Evolutionary conservation across 2,329 filamentous ascomycete genomes (phyloP).

Genomic region (Dothideomycetes sp.): DNA sequence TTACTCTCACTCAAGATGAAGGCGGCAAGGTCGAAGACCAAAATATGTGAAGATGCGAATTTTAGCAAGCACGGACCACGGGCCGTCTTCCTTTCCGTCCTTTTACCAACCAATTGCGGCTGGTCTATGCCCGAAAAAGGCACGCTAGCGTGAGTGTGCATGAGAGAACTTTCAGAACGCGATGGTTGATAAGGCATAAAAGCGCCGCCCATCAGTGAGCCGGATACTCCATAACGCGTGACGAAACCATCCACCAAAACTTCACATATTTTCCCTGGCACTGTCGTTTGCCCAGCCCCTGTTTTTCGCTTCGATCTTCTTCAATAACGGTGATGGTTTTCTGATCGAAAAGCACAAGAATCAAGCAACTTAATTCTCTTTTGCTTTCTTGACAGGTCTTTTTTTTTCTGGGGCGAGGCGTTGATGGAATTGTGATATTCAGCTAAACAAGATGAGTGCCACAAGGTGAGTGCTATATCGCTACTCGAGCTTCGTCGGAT

Average conservation of each 20-base stretch:
- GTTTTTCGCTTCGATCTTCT: not conserved
- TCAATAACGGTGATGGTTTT: slow-evolving; percentile 5
- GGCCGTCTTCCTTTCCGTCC: not conserved
- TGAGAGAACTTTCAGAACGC: no score
- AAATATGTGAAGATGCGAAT: no score
- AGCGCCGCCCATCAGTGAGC: slow-evolving; percentile 10
- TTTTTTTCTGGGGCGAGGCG: slow-evolving; percentile 8
- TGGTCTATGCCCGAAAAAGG: no score
- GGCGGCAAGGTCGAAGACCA: no score
- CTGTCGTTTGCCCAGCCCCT: no score
- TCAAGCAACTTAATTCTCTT: slow-evolving; percentile 10
- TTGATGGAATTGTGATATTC: slow-evolving; percentile 4
- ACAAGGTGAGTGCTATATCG: slow-evolving; percentile 14
- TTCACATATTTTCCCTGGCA: slow-evolving; percentile 1
- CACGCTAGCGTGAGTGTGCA: slow-evolving; percentile 1
- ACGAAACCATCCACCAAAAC: slow-evolving; percentile 1
- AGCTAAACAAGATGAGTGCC: slow-evolving; percentile 15
- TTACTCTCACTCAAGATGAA: no score
- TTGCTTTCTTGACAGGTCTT: no score
- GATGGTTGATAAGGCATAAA: slow-evolving; percentile 13
- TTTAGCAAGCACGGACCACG: not conserved
- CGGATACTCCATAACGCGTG: slow-evolving; percentile 12
- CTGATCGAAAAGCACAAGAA: not conserved
- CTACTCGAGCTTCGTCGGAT: slow-evolving; percentile 1
- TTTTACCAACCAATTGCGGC: not conserved